Evolutionary conservation across 2,329 filamentous ascomycete species (phyloP).

Genomic region (Claviceps cyperi): DNA sequence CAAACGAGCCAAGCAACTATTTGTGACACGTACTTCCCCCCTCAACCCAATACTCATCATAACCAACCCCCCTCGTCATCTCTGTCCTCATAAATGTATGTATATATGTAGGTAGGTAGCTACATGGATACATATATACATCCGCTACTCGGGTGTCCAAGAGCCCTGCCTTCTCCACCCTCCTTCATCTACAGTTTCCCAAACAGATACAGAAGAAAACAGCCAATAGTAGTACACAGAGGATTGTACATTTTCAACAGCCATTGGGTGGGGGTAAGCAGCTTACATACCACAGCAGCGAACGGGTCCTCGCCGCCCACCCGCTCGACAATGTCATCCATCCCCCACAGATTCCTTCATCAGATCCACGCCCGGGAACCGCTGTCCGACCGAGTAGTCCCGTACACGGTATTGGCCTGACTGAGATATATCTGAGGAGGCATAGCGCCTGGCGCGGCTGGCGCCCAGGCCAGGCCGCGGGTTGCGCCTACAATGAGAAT

Average conservation of each 20-base stretch:
- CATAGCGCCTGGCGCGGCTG: slow-evolving; percentile 44
- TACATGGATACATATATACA: too few relatives aligned
- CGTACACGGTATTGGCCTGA: slow-evolving; percentile 33
- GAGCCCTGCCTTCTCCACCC: too few relatives aligned
- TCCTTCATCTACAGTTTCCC: too few relatives aligned
- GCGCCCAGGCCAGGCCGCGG: slow-evolving; percentile 52
- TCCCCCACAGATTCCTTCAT: slow-evolving; percentile 31
- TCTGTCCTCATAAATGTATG: slow-evolving; percentile 53
- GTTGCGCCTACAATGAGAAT: slow-evolving; percentile 54
- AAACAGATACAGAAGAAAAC: too few relatives aligned
- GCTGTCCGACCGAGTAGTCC: slow-evolving; percentile 37
- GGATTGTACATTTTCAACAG: too few relatives aligned
- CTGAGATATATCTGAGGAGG: slow-evolving; percentile 19
- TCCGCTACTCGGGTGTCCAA: too few relatives aligned
- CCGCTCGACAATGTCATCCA: slow-evolving; percentile 28
- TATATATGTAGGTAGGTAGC: not conserved
- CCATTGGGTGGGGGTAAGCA: not conserved
- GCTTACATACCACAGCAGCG: not conserved
- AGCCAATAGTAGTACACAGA: not conserved
- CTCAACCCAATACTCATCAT: slow-evolving; percentile 59
- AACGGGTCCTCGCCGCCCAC: slow-evolving; percentile 15
- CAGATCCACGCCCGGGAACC: slow-evolving; percentile 46
- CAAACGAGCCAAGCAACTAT: not conserved
- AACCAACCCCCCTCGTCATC: slow-evolving; percentile 59
- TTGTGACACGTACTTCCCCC: slow-evolving; percentile 36